These are phyloP conservation scores for Lachancea meyersii DNA, from an alignment of 805 yeast species.

Conservation along the genomic window DNA sequence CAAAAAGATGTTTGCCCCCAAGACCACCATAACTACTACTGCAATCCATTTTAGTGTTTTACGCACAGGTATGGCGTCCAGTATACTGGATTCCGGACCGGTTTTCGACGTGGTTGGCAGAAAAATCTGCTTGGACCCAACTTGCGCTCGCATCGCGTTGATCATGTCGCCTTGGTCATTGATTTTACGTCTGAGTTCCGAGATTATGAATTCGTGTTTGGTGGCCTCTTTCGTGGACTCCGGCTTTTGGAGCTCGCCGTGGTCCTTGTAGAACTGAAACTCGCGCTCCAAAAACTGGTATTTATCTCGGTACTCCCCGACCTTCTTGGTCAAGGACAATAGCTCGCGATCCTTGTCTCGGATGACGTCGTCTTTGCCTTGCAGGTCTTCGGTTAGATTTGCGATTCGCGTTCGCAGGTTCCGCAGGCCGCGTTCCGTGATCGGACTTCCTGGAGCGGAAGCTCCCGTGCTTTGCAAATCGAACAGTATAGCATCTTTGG, in stretches of 20 bases:
- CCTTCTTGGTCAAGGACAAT: conserved; percentile 13
- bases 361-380: conserved; percentile 17
- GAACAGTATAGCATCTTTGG: not conserved
- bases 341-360: conserved; percentile 20
- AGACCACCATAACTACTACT: not conserved
- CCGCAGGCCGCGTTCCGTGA: not conserved
- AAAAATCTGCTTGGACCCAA: not conserved
- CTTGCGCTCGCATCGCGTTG: conserved; percentile 5
- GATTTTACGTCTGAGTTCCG: conserved; percentile 26
- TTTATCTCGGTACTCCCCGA: conserved; percentile 23
- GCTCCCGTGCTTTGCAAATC: not conserved
- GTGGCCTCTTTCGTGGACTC: conserved; percentile 11
- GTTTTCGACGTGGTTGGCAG: not conserved
- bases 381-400: conserved; percentile 14
- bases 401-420: conserved; percentile 13
- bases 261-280: conserved; percentile 26
- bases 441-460: conserved; percentile 1
- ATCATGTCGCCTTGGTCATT: conserved; percentile 27
- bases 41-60: not conserved
- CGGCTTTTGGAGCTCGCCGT: conserved; percentile 12
- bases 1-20: not conserved
- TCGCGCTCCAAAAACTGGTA: conserved; percentile 25
- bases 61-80: not conserved
- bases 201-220: conserved; percentile 26
- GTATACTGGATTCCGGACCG: not conserved